These are phyloP conservation scores for Hepatocystis sp. DNA, from an alignment of 169 alveolate genomes.

Conservation along the genomic window DNA sequence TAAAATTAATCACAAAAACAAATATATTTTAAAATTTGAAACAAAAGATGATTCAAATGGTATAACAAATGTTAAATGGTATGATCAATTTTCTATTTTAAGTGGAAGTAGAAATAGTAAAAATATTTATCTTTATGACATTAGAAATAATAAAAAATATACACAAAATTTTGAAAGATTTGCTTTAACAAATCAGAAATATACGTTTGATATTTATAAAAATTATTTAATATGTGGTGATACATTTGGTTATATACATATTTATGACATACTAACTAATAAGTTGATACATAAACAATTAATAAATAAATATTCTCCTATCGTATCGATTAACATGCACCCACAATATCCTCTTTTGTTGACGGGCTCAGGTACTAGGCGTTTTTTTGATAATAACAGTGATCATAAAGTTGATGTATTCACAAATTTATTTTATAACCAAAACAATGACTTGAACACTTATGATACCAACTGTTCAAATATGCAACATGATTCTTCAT, in stretches of 20 bases:
- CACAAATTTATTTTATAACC: constrained; percentile 7
- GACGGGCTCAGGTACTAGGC: constrained; percentile 69
- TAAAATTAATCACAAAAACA: constrained; percentile 61
- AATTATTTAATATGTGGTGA: constrained; percentile 53
- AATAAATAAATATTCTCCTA: constrained; percentile 52
- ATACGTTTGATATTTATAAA: constrained; percentile 33
- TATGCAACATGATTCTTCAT: neutral
- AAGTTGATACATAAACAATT: constrained; percentile 21
- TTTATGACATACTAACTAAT: constrained; percentile 16
- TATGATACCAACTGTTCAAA: neutral
- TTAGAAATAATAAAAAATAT: constrained; percentile 32
- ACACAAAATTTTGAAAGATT: constrained; percentile 36
- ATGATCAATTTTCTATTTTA: constrained; percentile 25
- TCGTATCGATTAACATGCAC: constrained; percentile 19
- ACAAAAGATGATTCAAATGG: constrained; percentile 34
- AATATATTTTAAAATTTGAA: constrained; percentile 42
- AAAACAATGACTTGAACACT: neutral
- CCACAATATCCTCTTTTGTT: constrained; percentile 31
- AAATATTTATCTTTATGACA: constrained; percentile 24
- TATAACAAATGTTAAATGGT: constrained; percentile 55
- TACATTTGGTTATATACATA: constrained; percentile 39
- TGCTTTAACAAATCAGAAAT: constrained; percentile 69
- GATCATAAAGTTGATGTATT: constrained; percentile 22
- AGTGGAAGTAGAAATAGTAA: constrained; percentile 67
- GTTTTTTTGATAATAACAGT: constrained; percentile 38